These are phyloP conservation scores for Penicillium sp. DNA, from an alignment of 2,329 filamentous ascomycete species.

Conservation along the genomic window DNA sequence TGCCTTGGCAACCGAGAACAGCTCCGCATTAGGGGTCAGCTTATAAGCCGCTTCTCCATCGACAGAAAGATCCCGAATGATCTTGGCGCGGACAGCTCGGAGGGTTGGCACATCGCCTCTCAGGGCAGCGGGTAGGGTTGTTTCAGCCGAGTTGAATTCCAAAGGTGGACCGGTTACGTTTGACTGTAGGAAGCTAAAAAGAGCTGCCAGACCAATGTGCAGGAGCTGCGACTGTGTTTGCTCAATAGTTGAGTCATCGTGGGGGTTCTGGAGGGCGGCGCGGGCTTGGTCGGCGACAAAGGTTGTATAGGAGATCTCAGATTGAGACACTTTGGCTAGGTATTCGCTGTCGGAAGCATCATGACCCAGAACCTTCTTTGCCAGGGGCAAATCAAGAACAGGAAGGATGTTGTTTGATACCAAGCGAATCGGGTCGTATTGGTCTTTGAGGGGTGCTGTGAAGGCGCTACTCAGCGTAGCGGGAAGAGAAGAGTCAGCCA, in stretches of 20 bases:
- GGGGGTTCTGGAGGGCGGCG: constrained; percentile 19
- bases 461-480: constrained; percentile 37
- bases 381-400: constrained; percentile 37
- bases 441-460: constrained; percentile 27
- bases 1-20: constrained; percentile 74
- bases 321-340: constrained; percentile 30
- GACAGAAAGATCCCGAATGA: constrained; percentile 69
- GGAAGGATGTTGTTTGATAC: constrained; percentile 34
- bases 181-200: constrained; percentile 79
- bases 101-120: constrained; percentile 43
- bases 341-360: constrained; percentile 27
- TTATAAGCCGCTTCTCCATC: constrained; percentile 88
- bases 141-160: constrained; percentile 53
- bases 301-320: constrained; percentile 38
- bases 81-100: constrained; percentile 53
- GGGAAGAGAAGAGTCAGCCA: constrained; percentile 30
- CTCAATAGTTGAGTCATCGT: constrained; percentile 23
- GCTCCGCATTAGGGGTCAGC: constrained; percentile 77
- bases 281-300: constrained; percentile 38
- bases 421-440: constrained; percentile 38
- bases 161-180: constrained; percentile 87
- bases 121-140: constrained; percentile 49
- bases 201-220: constrained; percentile 64
- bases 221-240: constrained; percentile 44
- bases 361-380: constrained; percentile 41